Evolutionary conservation across 2,329 filamentous ascomycete species (phyloP), one percentile per base, ranked within the genome.

Genomic region (Fusarium musae): DNA sequence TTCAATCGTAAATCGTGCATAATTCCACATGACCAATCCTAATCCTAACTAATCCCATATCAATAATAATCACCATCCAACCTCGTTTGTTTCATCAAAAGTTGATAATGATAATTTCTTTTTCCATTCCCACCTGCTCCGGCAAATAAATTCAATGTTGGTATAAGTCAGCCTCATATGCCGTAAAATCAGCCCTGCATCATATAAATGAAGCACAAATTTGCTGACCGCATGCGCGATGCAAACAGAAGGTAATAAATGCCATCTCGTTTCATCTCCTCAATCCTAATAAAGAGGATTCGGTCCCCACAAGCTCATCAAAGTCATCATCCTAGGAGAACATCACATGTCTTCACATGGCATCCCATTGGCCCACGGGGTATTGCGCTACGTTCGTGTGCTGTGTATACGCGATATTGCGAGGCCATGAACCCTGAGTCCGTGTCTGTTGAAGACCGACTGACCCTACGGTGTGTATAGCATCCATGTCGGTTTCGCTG

Each of bases 401-500:
- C 21, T 66, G 57, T 53, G 74, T 57, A 19, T 78, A 77, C 30
- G 69, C 69, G 34, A 66, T 71, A 57, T 74, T 75, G 50, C 74
- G 69, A 19, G 75, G 63, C 76, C 76, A 77, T 34, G 69, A 68
- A 23, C 54, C 66, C 43, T 74, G 73, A 10, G 73, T 61, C 44
- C 61, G 63, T 39, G 73, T 71, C 57, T 71, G 68, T 28, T 77
- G 77, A 34, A 72, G 74, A 30, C 69, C 69, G 9, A 75, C 74
- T 16, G 74, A 70, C 23, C 75, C 77, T 23, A 69, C 64, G 32
- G 63, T 67, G 21, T 75, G 75, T 39, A 72, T 75, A n/a, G 40
- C 73, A 16, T 77, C 77, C 16, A 46, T 59, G 11, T 79, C 77
- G 30, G 73, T 67, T 53, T 80, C 79, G 46, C 77, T 80, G 63